Base-by-base conservation (phyloP, 2,329 filamentous ascomycete genomes). In the Pseudogymnoascus destructans region DNA sequence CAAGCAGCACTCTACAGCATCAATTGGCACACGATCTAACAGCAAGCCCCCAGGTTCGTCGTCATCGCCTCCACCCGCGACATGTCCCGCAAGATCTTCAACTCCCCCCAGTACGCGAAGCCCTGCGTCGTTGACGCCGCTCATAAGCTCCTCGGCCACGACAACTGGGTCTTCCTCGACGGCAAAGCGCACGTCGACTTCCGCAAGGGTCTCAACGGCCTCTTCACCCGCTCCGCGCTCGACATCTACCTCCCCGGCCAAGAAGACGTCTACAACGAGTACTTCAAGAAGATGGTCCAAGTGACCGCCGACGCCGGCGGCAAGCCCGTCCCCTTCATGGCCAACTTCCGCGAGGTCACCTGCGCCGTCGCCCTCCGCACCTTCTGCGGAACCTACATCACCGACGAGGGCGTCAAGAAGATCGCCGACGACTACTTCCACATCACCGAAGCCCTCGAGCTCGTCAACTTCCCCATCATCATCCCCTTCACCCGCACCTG, bases 391-490 rank as follows among this genome's bases (percentile, higher is more conserved):
- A 85, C 95, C 76, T 97, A 97, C 75, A 92, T 96, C 72, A 84
- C 86, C 49, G 87, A 95, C 60, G 87, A 89, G 70, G 83, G 87
- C 55, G 85, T 97, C 68, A 92, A 95, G 80, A 91, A 88, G 77
- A 93, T 97, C 63, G 87, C 92, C 61, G 87, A 95, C 72, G 91
- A 97, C 74, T 98, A 95, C 76, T 97, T 95, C 74, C 81, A 92
- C 63, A 95, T 97, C 70, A 97, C 93, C 11, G 92, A 87, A 59
- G 93, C 93, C 19, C 81, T 97, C 65, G 93, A 98, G 73, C 81
- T 97, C 52, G 93, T 98, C 77, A 97, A 97, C 77, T 95, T 97
- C 77, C 92, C 93, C 60, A 87, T 97, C 73, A 96, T 97, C 70
- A 74, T 97, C 38, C 92, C 92, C 36, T 97, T 82, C 77, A 96